Base-by-base conservation (phyloP, 768 basidiomycete species). In the Phylloporus rhodoxanthus region DNA sequence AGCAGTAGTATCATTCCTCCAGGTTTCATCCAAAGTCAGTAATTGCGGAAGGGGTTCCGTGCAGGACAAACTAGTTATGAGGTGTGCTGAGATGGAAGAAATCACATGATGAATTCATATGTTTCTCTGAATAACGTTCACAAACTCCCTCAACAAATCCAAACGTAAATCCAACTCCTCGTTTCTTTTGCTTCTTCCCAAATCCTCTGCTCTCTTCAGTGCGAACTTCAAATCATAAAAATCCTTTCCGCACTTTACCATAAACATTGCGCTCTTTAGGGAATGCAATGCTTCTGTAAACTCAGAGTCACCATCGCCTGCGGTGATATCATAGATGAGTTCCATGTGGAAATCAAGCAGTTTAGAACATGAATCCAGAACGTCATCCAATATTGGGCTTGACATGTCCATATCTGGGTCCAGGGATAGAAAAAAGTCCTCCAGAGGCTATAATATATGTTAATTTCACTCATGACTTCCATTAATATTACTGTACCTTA, bases 81-180 rank as follows among this genome's bases (percentile, higher is more conserved):
- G n/a, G n/a, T n/a, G n/a, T n/a, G n/a, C n/a, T n/a, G n/a, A n/a
- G n/a, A n/a, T n/a, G n/a, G n/a, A n/a, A n/a, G n/a, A n/a, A n/a
- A n/a, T n/a, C n/a, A n/a, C n/a, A n/a, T n/a, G n/a, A n/a, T n/a
- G n/a, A n/a, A n/a, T n/a, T n/a, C n/a, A n/a, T n/a, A n/a, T n/a
- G 11, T 33, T 33, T 33, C 4, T 15, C 15, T 33, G 2, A 4
- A 37, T 37, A 10, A 20, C 19, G 13, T 25, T 3, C 13, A 48
- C 2, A 8, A 36, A 52, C 0, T 48, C 37, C 40, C n/a, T 46
- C 23, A 50, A 21, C 11, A 50, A 32, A 13, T 13, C 0, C 1
- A 53, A 3, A 43, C 50, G 52, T 14, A 51, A 43, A 10, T 47
- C 29, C 15, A 54, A 29, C 11, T 43, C 41, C 26, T 28, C 4